phyloP scores from a whole-genome alignment of 164 flowering plant species.

The grape (Vitis vinifera) region ASM3070453v1 NC_081811.1:25931001-25931500 shows the following conservation, averaged over 20 bases:
- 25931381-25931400: background rate
- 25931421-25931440: slow-evolving; percentile 97
- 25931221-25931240: background rate
- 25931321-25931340: background rate
- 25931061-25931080: slow-evolving; percentile 99
- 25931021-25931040: background rate
- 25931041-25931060: background rate
- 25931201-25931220: too few species aligned
- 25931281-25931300: too few species aligned
- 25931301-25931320: background rate
- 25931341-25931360: background rate
- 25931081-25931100: slow-evolving; percentile 96
- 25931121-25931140: slow-evolving; percentile 93
- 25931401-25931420: slow-evolving; percentile 53
- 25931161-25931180: background rate
- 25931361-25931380: too few species aligned
- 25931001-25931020: background rate
- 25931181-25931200: background rate
- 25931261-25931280: background rate
- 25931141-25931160: slow-evolving; percentile 81
- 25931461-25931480: slow-evolving; percentile 99
- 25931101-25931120: slow-evolving; percentile 94
- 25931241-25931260: background rate
- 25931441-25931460: slow-evolving; percentile 95
- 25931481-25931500: slow-evolving; percentile 97